phyloP scores from a whole-genome alignment of 1,139 yeast genomes.

The Debaryomycetaceae sp. region DNA sequence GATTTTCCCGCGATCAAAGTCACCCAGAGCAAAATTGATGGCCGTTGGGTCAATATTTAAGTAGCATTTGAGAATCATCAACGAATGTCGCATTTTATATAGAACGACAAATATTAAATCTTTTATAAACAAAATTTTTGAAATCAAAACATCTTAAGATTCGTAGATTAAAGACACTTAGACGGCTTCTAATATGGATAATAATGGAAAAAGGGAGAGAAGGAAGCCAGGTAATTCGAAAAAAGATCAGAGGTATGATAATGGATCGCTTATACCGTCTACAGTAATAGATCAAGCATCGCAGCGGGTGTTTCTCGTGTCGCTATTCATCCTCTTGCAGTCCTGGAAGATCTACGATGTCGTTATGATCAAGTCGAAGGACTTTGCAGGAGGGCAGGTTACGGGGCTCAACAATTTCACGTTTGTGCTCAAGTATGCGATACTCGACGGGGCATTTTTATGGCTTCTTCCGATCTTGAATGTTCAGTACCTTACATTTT shows the following conservation, averaged over 20 bases:
- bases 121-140: not conserved
- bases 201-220: conserved; percentile 2
- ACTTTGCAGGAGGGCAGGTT: conserved; percentile 11
- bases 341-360: conserved; percentile 80
- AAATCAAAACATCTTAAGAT: not conserved
- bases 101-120: not conserved
- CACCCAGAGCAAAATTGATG: conserved; percentile 58
- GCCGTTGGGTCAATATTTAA: conserved; percentile 49
- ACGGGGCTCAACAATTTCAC: conserved; percentile 45
- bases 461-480: conserved; percentile 70
- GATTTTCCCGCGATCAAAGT: conserved; percentile 85
- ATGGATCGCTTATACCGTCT: conserved; percentile 44
- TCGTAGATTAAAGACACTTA: not conserved
- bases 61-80: conserved; percentile 1
- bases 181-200: conserved; percentile 4
- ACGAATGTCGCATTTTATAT: conserved; percentile 3
- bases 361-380: conserved; percentile 37
- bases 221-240: conserved; percentile 1
- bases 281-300: conserved; percentile 71
- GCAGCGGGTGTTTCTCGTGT: conserved; percentile 65
- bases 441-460: conserved; percentile 68
- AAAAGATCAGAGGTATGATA: conserved; percentile 8
- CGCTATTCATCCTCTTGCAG: conserved; percentile 71
- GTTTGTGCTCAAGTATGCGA: conserved; percentile 66
- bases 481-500: conserved; percentile 68